Evolutionary conservation across 164 flowering plant genomes (phyloP).

Genomic region (Stephania japonica): DNA sequence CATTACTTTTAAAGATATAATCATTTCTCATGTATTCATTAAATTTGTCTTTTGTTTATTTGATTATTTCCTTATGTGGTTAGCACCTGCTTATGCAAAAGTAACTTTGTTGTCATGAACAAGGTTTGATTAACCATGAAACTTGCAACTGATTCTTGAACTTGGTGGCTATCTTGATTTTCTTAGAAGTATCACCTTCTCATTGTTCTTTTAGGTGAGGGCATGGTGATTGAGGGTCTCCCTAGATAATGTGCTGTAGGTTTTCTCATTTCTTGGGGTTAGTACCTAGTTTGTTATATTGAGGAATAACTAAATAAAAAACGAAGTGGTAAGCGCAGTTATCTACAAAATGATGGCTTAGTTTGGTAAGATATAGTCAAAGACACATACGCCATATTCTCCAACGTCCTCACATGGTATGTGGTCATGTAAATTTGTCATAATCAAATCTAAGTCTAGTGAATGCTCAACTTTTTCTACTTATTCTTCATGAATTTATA

Average conservation of each 20-base stretch:
- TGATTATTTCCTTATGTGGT: not conserved
- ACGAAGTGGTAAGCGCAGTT: not conserved
- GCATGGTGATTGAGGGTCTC: not conserved
- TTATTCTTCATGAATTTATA: too few relatives aligned
- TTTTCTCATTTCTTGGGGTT: not conserved
- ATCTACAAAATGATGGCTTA: not conserved
- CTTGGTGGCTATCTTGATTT: too few relatives aligned
- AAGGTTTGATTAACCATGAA: not conserved
- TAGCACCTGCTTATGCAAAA: not conserved
- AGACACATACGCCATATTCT: not conserved
- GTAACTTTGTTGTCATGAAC: not conserved
- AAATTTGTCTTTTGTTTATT: not conserved
- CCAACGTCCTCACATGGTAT: not conserved
- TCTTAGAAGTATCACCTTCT: not conserved
- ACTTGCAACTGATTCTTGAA: not conserved
- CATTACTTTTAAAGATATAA: not conserved
- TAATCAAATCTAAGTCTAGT: too few relatives aligned
- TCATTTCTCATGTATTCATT: not conserved
- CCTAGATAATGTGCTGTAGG: not conserved
- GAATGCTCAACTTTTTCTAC: too few relatives aligned
- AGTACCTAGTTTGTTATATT: not conserved
- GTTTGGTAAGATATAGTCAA: not conserved
- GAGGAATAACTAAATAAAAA: not conserved
- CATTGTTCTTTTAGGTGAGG: not conserved
- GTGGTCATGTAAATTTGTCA: not conserved